These are phyloP conservation scores for Epichloe scottii DNA, from an alignment of 2,329 filamentous ascomycete genomes.

Conservation along the genomic window DNA sequence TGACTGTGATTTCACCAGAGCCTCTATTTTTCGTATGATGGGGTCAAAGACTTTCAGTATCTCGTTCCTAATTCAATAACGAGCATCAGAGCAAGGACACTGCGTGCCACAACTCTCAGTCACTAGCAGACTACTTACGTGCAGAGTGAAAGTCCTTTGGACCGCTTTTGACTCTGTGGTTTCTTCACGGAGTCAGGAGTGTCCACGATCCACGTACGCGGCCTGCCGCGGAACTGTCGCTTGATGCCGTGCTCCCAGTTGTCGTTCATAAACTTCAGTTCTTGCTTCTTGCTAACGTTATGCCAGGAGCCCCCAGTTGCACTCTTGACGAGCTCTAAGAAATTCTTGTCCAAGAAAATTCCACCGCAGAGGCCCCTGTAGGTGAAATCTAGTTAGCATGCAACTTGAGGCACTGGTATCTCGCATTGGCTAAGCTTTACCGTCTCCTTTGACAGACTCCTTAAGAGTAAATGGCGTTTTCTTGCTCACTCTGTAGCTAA, in stretches of 20 bases:
- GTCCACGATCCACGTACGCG: slow-evolving; percentile 8
- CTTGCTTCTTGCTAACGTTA: slow-evolving; percentile 5
- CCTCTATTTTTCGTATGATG: slow-evolving; percentile 8
- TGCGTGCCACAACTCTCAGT: background rate
- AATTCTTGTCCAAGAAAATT: slow-evolving; percentile 27
- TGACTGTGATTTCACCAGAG: slow-evolving; percentile 15
- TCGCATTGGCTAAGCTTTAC: slow-evolving; percentile 10
- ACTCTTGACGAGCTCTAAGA: slow-evolving; percentile 15
- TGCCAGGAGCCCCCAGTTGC: slow-evolving; percentile 5
- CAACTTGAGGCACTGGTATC: rapidly evolving
- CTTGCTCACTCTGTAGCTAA: slow-evolving; percentile 21
- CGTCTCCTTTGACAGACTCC: slow-evolving; percentile 26
- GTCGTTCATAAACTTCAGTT: slow-evolving; percentile 13
- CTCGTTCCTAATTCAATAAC: background rate
- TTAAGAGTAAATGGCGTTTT: slow-evolving; percentile 16
- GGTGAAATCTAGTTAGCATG: background rate
- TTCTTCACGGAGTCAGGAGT: slow-evolving; percentile 6
- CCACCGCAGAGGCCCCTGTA: slow-evolving; percentile 26
- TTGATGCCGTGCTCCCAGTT: slow-evolving; percentile 20
- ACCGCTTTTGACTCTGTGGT: background rate
- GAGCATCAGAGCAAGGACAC: background rate
- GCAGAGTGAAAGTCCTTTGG: background rate
- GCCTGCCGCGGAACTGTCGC: slow-evolving; percentile 11
- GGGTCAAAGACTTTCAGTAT: slow-evolving; percentile 11
- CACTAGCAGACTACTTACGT: background rate